phyloP scores from a whole-genome alignment of 768 basidiomycete genomes.

The Phaffia tasmanica region DNA sequence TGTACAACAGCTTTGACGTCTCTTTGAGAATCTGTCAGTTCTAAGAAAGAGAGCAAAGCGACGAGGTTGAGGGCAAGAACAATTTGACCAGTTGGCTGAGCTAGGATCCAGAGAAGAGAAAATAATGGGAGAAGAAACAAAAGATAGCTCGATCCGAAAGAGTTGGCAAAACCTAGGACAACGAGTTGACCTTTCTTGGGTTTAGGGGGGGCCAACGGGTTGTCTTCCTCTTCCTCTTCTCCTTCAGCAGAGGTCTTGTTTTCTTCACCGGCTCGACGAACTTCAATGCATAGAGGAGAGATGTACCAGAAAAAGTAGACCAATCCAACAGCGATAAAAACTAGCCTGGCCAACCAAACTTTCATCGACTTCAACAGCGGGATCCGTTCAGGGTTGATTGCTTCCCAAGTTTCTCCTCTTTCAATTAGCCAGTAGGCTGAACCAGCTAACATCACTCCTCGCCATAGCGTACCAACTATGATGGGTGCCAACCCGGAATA shows the following conservation, averaged over 20 bases:
- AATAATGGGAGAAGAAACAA: conserved; percentile 65
- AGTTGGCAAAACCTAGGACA: conserved; percentile 77
- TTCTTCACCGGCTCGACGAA: conserved; percentile 40
- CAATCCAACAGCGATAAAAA: conserved; percentile 42
- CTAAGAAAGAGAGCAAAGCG: conserved; percentile 63
- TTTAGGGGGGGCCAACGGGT: conserved; percentile 18
- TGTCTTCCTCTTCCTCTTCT: conserved; percentile 23
- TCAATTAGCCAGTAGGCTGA: conserved; percentile 69
- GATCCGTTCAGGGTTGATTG: conserved; percentile 32
- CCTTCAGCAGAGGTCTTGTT: conserved; percentile 25
- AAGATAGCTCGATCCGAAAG: conserved; percentile 76
- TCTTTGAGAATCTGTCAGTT: conserved; percentile 67
- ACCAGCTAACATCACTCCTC: conserved; percentile 51
- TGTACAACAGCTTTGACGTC: conserved; percentile 45
- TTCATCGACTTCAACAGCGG: conserved; percentile 46
- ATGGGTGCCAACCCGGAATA: conserved; percentile 59
- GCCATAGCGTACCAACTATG: conserved; percentile 49
- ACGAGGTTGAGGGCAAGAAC: conserved; percentile 54
- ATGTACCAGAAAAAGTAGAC: conserved; percentile 59
- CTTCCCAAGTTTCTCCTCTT: conserved; percentile 52
- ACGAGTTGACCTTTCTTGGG: conserved; percentile 35
- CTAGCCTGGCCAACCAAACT: conserved; percentile 53
- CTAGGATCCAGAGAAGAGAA: conserved; percentile 49
- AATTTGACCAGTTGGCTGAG: conserved; percentile 73
- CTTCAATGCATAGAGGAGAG: conserved; percentile 61